Evolutionary conservation across 495 filamentous ascomycete species (phyloP).

Genomic region (Daldinia caldariorum): DNA sequence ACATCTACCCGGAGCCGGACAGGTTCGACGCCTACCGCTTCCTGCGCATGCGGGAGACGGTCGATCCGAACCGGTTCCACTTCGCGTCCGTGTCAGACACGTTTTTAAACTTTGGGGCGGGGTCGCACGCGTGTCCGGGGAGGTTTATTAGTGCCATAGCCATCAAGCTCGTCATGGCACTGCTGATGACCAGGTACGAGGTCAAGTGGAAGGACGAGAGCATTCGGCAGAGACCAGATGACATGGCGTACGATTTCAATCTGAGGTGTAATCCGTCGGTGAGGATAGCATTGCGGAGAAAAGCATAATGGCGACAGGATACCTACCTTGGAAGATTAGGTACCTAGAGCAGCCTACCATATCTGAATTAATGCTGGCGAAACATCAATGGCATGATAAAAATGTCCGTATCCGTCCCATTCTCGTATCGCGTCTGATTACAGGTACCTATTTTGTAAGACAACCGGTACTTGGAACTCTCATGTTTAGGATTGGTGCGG

Average conservation of each 20-base stretch:
- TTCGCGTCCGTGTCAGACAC: neutral
- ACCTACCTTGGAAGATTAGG: too few relatives aligned
- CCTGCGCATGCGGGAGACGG: neutral
- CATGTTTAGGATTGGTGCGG: too few relatives aligned
- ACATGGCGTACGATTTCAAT: neutral
- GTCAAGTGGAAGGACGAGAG: neutral
- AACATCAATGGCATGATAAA: too few relatives aligned
- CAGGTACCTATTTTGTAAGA: too few relatives aligned
- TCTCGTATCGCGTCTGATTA: too few relatives aligned
- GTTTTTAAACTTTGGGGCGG: neutral
- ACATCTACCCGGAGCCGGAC: neutral
- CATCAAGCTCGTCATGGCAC: neutral
- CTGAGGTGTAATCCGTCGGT: neutral
- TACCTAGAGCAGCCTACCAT: too few relatives aligned
- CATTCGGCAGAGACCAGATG: neutral
- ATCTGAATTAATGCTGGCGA: too few relatives aligned
- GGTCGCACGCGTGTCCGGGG: neutral
- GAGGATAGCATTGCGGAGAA: neutral
- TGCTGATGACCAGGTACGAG: neutral
- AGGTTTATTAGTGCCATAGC: neutral
- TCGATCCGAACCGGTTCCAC: neutral
- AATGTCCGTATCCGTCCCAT: too few relatives aligned
- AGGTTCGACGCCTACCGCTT: neutral
- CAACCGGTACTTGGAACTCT: too few relatives aligned
- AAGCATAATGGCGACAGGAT: too few relatives aligned